Conservation (phyloP, 768 basidiomycete genomes). For the Antrodiella citrinella region DNA sequence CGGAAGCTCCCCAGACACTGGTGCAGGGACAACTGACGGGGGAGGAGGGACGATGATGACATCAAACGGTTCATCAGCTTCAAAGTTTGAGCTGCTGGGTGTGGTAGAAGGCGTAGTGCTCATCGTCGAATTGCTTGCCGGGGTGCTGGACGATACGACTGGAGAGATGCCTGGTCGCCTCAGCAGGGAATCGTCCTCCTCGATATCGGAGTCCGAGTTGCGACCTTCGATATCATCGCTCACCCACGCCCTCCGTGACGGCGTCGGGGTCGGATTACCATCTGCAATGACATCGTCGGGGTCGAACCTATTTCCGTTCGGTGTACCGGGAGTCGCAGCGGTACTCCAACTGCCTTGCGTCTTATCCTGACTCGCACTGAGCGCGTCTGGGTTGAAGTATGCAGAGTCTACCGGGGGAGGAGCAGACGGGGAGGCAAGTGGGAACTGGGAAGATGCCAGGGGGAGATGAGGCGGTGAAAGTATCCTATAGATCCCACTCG, state of each 20-base stretch:
- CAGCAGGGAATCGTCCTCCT: neutral
- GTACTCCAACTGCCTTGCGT: conserved; percentile 69
- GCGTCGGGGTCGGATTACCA: conserved; percentile 12
- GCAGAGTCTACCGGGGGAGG: conserved; percentile 10
- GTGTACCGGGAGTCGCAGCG: conserved; percentile 62
- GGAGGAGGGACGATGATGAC: neutral
- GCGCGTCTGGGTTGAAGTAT: conserved; percentile 14
- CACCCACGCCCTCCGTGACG: conserved; percentile 26
- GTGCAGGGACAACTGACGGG: neutral
- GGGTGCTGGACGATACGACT: too few species aligned
- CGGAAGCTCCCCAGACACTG: neutral
- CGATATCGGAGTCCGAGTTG: conserved; percentile 15
- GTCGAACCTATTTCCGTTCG: conserved; percentile 15
- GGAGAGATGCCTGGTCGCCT: neutral
- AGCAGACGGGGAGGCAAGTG: conserved; percentile 16
- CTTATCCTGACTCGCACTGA: conserved; percentile 23
- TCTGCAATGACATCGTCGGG: conserved; percentile 10
- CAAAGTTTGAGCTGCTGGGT: neutral
- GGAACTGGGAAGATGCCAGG: conserved; percentile 11
- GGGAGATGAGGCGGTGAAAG: conserved; percentile 9
- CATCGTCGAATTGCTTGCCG: too few species aligned
- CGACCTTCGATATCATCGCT: conserved; percentile 36
- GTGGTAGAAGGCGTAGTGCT: neutral
- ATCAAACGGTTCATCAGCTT: neutral
- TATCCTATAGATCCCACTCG: neutral